Percentiles rank a stretch among this genome's conserved stretches.
These are phyloP conservation scores for Wickerhamiella kazuoi DNA, from an alignment of 805 yeast genomes.

Conservation along the genomic window DNA sequence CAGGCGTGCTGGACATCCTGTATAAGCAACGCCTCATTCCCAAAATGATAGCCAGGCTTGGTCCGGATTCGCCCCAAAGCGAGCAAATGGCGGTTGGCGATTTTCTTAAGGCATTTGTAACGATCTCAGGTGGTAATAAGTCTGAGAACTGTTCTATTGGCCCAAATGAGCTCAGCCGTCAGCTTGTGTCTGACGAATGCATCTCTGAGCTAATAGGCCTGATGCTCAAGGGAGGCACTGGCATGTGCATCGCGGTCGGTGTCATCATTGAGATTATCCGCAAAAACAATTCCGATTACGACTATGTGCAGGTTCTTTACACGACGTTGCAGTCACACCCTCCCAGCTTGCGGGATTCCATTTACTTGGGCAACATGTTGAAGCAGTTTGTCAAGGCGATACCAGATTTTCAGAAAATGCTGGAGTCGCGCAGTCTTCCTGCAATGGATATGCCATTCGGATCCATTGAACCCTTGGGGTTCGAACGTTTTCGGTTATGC, in stretches of 20 bases:
- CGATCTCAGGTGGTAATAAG: slow-evolving; percentile 83
- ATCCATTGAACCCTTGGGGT: slow-evolving; percentile 59
- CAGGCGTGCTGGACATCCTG: slow-evolving; percentile 66
- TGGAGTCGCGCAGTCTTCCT: slow-evolving; percentile 18
- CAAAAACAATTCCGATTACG: slow-evolving; percentile 92
- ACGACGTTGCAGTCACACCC: slow-evolving; percentile 78
- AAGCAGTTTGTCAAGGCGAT: slow-evolving; percentile 58
- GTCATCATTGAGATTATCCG: slow-evolving; percentile 86
- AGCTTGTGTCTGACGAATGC: slow-evolving; percentile 61
- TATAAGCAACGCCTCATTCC: slow-evolving; percentile 60
- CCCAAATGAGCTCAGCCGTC: slow-evolving; percentile 85
- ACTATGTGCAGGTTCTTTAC: slow-evolving; percentile 66
- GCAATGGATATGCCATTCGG: slow-evolving; percentile 47
- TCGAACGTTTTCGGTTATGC: slow-evolving; percentile 75
- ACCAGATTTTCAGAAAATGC: slow-evolving; percentile 47
- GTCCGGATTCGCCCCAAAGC: slow-evolving; percentile 47
- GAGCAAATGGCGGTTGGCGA: slow-evolving; percentile 91
- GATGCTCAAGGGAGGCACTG: slow-evolving; percentile 65
- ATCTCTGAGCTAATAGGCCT: slow-evolving; percentile 50
- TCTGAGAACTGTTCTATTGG: slow-evolving; percentile 86
- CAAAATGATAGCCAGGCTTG: slow-evolving; percentile 49
- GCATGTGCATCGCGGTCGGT: slow-evolving; percentile 86
- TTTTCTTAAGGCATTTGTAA: slow-evolving; percentile 79
- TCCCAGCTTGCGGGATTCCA: slow-evolving; percentile 83
- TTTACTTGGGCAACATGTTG: slow-evolving; percentile 75